Percentiles rank a stretch among this genome's conserved stretches.
These are phyloP conservation scores for Jamesozyma rosinii DNA, from an alignment of 805 yeast genomes.

Conservation along the genomic window DNA sequence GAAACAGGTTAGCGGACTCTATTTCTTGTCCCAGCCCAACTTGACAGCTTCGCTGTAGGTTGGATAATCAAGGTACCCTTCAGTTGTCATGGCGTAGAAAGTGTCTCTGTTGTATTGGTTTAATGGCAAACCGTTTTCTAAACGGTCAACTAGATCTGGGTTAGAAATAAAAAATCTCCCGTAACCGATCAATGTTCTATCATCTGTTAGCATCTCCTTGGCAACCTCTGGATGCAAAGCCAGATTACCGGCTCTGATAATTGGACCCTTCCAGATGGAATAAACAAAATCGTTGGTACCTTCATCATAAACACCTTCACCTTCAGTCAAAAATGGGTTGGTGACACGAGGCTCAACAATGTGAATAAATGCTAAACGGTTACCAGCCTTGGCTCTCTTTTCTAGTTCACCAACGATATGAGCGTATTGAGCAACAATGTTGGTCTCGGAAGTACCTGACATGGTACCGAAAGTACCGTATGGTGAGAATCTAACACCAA, in stretches of 20 bases:
- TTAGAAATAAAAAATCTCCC: constrained; percentile 46
- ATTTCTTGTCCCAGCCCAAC: constrained; percentile 11
- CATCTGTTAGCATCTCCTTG: constrained; percentile 29
- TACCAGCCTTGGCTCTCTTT: constrained; percentile 28
- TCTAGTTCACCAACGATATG: constrained; percentile 35
- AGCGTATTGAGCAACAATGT: constrained; percentile 31
- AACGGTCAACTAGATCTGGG: constrained; percentile 43
- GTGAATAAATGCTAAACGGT: constrained; percentile 36
- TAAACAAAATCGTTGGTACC: constrained; percentile 34
- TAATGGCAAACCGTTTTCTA: constrained; percentile 34
- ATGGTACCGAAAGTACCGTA: constrained; percentile 33
- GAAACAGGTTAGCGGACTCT: no score
- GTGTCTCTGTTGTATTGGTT: constrained; percentile 39
- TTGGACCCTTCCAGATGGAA: constrained; percentile 39
- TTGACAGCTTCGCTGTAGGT: constrained; percentile 21
- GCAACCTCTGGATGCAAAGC: constrained; percentile 23
- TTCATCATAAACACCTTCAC: constrained; percentile 22
- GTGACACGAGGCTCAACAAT: constrained; percentile 40
- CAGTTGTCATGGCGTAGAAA: constrained; percentile 34
- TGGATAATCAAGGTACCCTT: constrained; percentile 40
- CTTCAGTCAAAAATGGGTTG: constrained; percentile 17
- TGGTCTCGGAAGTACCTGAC: constrained; percentile 30
- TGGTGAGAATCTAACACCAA: constrained; percentile 45
- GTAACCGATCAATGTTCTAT: constrained; percentile 36
- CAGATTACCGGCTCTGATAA: constrained; percentile 36